Conservation (phyloP, 805 yeast genomes). For the Lipomyces sp. region DNA sequence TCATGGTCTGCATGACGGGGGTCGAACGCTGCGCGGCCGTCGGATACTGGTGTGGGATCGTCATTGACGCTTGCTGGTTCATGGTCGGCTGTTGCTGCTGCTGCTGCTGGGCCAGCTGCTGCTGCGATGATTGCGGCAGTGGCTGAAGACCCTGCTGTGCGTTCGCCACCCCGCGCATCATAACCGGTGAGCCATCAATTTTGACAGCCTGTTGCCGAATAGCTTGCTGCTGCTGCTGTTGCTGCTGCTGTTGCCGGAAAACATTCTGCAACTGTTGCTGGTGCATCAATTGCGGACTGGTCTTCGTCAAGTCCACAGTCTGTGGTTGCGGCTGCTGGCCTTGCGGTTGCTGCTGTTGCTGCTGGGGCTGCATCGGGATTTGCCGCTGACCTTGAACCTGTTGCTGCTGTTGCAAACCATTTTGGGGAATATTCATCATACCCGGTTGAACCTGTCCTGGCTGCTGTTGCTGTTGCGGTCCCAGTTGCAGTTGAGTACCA, state of each 20-base stretch:
- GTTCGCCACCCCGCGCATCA: conserved; percentile 8
- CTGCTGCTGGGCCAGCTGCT: conserved; percentile 9
- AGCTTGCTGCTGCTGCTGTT: conserved; percentile 2
- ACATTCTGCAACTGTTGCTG: conserved; percentile 2
- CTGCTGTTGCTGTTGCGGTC: conserved; percentile 8
- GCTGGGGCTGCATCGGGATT: conserved; percentile 26
- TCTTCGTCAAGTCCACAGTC: not conserved
- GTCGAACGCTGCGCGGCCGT: conserved; percentile 8
- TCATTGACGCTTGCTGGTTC: conserved; percentile 15
- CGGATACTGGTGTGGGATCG: conserved; percentile 19
- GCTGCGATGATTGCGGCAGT: not conserved
- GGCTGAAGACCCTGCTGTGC: not conserved
- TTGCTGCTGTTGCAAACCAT: conserved; percentile 17
- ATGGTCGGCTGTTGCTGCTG: conserved; percentile 2
- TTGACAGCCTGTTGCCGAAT: not conserved
- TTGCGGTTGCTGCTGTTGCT: not conserved
- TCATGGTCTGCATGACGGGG: conserved; percentile 9
- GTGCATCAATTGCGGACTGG: conserved; percentile 1
- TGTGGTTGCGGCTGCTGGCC: conserved; percentile 18
- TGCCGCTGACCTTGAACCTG: conserved; percentile 13
- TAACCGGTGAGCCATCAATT: conserved; percentile 7
- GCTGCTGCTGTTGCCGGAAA: conserved; percentile 15
- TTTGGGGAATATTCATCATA: too few species aligned
- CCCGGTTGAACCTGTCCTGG: conserved; percentile 11
- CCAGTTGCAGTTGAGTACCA: conserved; percentile 15